Base-by-base conservation (phyloP, 176 grass and related monocot genomes). In the Olyra latifolia region DNA sequence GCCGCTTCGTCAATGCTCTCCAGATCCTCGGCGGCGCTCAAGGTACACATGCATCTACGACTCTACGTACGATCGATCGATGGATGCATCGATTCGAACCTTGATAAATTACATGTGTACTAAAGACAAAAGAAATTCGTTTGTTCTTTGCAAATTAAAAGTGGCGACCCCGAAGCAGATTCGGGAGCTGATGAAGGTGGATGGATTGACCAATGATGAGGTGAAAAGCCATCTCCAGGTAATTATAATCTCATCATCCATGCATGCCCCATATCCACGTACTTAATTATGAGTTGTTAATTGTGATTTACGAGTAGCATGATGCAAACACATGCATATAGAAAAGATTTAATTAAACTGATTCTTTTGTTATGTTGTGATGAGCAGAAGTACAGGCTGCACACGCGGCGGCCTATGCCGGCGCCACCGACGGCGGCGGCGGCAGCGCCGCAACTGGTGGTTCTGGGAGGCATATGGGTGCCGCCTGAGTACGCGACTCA, bases 141-240 rank as follows among this genome's bases (percentile, higher is more conserved):
- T 77, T 81, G 2, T 66, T 58, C 4, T 56, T 70, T 78, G 59
- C 57, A 77, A 74, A 82, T 74, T 52, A 8, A 72, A 80, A 99
- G 96, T 89, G 68, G 96, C 96, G 45, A 99, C 96, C 28, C 96
- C 96, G 79, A 99, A 99, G 88, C 96, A 96, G 85, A 96, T 96
- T 75, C 90, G 93, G 4, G 93, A 96, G 81, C 79, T 96, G 52
- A 96, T 96, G 93, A 96, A 96, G 79, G 93, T 96, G 48, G 93
- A 96, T 74, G 93, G 90, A 89, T 87, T 96, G 78, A 92, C 93
- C 87, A 96, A 96, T 89, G 93, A 96, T 90, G 93, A 96, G 82
- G 93, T 96, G 86, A 96, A 96, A 91, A 96, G 93, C 77, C 93
- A 96, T 90, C 86, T 96, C 64, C 93, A 96, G 93, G 93, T 96